Percentiles rank a stretch among this genome's conserved stretches.
Evolutionary conservation across 2,329 filamentous ascomycete genomes (phyloP).

Genomic region (Penicillium sp.): DNA sequence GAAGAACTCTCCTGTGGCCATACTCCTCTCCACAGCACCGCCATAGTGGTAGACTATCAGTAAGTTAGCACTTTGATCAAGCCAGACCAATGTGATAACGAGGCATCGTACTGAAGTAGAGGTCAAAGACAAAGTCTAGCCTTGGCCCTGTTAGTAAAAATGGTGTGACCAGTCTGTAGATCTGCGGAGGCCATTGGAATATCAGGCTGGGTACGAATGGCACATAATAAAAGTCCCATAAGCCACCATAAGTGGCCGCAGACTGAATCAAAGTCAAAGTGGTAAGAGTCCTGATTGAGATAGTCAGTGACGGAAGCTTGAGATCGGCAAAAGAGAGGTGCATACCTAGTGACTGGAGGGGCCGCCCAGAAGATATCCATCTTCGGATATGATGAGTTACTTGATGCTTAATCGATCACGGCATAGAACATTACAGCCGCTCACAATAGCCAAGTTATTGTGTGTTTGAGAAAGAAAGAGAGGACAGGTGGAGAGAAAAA

Average conservation of each 20-base stretch:
- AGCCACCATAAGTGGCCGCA: slow-evolving; percentile 55
- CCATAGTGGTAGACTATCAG: slow-evolving; percentile 68
- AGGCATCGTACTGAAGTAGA: slow-evolving; percentile 61
- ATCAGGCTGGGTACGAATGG: slow-evolving; percentile 52
- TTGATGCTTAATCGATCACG: slow-evolving; percentile 14
- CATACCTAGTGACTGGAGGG: slow-evolving; percentile 64
- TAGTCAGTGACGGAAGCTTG: slow-evolving; percentile 44
- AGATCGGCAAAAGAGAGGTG: slow-evolving; percentile 21
- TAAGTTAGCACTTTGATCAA: slow-evolving; percentile 32
- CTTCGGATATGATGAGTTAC: slow-evolving; percentile 9
- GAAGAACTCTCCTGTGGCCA: slow-evolving; percentile 72
- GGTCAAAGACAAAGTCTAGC: slow-evolving; percentile 64
- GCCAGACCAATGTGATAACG: slow-evolving; percentile 14
- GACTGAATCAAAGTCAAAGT: slow-evolving; percentile 62
- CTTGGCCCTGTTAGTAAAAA: slow-evolving; percentile 57
- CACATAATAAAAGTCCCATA: slow-evolving; percentile 53
- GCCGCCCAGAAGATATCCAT: slow-evolving; percentile 64
- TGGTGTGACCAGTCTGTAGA: slow-evolving; percentile 58
- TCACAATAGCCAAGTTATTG: slow-evolving; percentile 4
- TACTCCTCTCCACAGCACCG: slow-evolving; percentile 67
- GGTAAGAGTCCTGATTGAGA: slow-evolving; percentile 60
- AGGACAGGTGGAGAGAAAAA: slow-evolving; percentile 22
- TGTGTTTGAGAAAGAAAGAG: slow-evolving; percentile 9
- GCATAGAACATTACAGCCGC: slow-evolving; percentile 15
- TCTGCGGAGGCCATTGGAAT: slow-evolving; percentile 56